Base-by-base conservation (phyloP, 352 stramenopile genomes). In the Pythium aphanidermatum region DNA sequence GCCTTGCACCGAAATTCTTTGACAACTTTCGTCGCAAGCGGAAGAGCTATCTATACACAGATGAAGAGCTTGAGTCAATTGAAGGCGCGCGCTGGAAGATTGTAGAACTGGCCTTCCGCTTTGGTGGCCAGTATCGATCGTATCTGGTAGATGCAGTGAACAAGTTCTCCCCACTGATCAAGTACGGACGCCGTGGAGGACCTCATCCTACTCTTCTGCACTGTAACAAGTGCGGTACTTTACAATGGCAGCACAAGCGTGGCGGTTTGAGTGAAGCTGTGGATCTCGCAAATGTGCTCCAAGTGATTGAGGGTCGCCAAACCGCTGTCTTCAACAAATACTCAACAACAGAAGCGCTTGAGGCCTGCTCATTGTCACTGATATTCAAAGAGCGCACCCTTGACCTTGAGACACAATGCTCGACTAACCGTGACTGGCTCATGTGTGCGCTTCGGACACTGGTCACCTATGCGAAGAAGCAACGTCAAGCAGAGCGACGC, bases 191-290 rank as follows among this genome's bases (percentile, higher is more conserved):
- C 16, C 75, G 75, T 31, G 81, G 81, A 9, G 74, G 69, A 14
- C 72, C 74, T 1, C 81, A 93, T 38, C 37, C 65, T 12, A 93
- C 81, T 17, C 61, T 76, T 14, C 65, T 93, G 16, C 74, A 91
- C 39, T 93, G 81, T 55, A 90, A 91, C 37, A 74, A 61, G 14
- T 93, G 75, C 26, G 81, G 81, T 32, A 86, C 78, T 7, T 47
- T 93, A 6, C 81, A 93, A 54, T 93, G 81, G 81, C 78, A 93
- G 45, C 81, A 93, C 61, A 93, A 93, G 44, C 76, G 81, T 23
- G 79, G 81, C 2, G 61, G 68, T 4, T 58, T 91, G 7, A 90
- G 76, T 44, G 63, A 74, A 28, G 54, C 81, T 0, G 74, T 91
- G 2, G 81, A 93, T 43, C 63, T 93, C 13, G 81, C 81, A 3